Percentiles rank a stretch among this genome's conserved stretches.
Conservation (phyloP, 2,329 filamentous ascomycete species). For the Penicillium griseofulvum region DNA sequence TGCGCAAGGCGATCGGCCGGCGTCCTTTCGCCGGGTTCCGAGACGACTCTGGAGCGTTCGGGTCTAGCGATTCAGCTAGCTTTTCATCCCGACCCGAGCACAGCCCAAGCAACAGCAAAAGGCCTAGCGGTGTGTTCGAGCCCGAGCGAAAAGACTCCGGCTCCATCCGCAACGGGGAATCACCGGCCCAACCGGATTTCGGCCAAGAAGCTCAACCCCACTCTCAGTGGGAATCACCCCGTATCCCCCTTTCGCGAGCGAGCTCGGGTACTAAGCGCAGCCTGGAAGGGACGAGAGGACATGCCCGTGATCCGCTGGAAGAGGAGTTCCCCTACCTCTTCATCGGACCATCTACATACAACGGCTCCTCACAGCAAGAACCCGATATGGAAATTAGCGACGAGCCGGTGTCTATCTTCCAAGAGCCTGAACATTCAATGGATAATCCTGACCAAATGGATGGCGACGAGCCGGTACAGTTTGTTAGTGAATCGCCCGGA, state of each 20-base stretch:
- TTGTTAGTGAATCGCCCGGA: constrained; percentile 80
- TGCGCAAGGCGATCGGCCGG: constrained; percentile 50
- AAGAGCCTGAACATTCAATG: constrained; percentile 30
- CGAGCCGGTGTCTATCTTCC: constrained; percentile 17
- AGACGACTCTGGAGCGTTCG: constrained; percentile 7
- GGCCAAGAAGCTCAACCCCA: constrained; percentile 13
- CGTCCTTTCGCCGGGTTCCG: constrained; percentile 49
- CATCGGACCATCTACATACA: constrained; percentile 63
- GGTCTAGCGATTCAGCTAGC: constrained; percentile 16
- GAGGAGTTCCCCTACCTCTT: constrained; percentile 69
- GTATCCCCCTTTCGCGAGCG: constrained; percentile 27
- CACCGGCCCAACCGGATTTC: constrained; percentile 17
- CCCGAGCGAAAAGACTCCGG: constrained; percentile 27
- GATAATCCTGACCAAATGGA: constrained; percentile 32
- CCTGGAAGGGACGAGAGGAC: constrained; percentile 53
- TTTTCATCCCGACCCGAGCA: constrained; percentile 14
- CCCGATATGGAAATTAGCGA: constrained; percentile 8
- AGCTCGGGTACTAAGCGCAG: constrained; percentile 37
- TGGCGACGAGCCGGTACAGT: constrained; percentile 24
- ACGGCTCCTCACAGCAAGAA: constrained; percentile 27
- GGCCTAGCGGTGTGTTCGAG: constrained; percentile 16
- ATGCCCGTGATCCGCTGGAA: constrained; percentile 63
- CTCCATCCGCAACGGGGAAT: constrained; percentile 22
- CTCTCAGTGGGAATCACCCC: constrained; percentile 31
- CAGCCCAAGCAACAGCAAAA: constrained; percentile 14